Base-by-base conservation (phyloP, 257 asterid species). In the Euphrasia confusa region DNA sequence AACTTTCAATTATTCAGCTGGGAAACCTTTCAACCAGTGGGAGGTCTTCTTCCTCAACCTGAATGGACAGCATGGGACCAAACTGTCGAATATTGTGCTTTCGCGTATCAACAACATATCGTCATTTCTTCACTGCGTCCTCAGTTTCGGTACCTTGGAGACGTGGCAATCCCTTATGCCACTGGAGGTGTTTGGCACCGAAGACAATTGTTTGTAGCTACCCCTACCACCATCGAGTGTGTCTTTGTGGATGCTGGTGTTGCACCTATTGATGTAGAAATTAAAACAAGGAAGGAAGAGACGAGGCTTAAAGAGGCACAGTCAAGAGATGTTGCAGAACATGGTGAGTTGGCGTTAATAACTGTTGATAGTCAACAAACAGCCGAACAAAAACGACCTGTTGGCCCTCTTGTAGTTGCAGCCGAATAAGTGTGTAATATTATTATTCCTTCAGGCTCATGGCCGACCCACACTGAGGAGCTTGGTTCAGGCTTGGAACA, bases 11-110 rank as follows among this genome's bases (percentile, higher is more conserved):
- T 93, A 27, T 93, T 80, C 73, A 93, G 97, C 84, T 93, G 99
- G 99, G 99, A 93, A 79, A 79, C 85, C 64, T 93, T 93, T 78
- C 87, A 93, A 79, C 94, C 99, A 0, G 96, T 93, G 58, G 99
- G 97, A 59, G 90, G 81, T 69, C 97, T 93, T 83, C 96, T 93
- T 68, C 97, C 97, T 65, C 99, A 93, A 74, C 99, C 99, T 30
- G 99, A 89, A 64, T 93, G 99, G 97, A 86, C 96, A 7, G 96
- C 96, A 45, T 93, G 99, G 99, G 99, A 93, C 71, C 97, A 89
- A 70, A 89, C 99, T 44, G 96, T 93, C 73, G 99, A 93, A 68
- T 93, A 93, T 72, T 89, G 99, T 76, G 99, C 97, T 70, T 93
- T 87, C 66, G 97, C 87, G 37, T 93, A 93, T 73, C 99, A 79